Percentiles rank a stretch among this genome's conserved stretches.
These are phyloP conservation scores for Sarocladium brachiariae DNA, from an alignment of 2,329 filamentous ascomycete genomes.

Conservation along the genomic window DNA sequence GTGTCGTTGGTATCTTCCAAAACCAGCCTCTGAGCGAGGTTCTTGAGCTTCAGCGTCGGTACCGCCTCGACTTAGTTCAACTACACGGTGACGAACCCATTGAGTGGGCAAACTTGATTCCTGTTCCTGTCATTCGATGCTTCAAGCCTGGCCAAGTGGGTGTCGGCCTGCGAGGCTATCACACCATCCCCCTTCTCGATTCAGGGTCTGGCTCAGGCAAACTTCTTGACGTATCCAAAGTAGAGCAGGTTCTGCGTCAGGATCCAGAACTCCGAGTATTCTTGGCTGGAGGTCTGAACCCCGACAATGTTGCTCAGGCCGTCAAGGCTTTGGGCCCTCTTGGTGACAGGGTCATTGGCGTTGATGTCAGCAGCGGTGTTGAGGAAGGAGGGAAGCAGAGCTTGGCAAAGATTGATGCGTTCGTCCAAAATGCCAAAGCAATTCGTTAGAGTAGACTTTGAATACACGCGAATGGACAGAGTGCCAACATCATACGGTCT, in stretches of 20 bases:
- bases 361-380: constrained; percentile 93
- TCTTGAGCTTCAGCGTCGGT: constrained; percentile 66
- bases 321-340: constrained; percentile 57
- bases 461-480: too few relatives aligned
- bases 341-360: constrained; percentile 61
- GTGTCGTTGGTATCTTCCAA: constrained; percentile 89
- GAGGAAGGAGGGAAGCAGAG: constrained; percentile 78
- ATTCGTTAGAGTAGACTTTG: constrained; percentile 37
- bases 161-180: constrained; percentile 69
- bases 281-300: constrained; percentile 77
- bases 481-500: too few relatives aligned
- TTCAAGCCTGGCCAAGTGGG: constrained; percentile 74
- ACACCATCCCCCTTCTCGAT: constrained; percentile 78
- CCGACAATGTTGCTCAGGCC: constrained; percentile 66
- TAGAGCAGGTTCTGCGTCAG: constrained; percentile 57
- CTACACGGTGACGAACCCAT: constrained; percentile 87
- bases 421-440: constrained; percentile 68
- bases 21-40: constrained; percentile 83
- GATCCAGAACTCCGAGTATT: constrained; percentile 69
- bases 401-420: constrained; percentile 70
- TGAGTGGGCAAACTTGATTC: constrained; percentile 85
- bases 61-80: constrained; percentile 82
- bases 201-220: constrained; percentile 80
- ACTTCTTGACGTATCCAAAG: constrained; percentile 62
- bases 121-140: constrained; percentile 82